Evolutionary conservation across 1,284 basidiomycete species (phyloP).

Genomic region (Laetiporus sulphureus): DNA sequence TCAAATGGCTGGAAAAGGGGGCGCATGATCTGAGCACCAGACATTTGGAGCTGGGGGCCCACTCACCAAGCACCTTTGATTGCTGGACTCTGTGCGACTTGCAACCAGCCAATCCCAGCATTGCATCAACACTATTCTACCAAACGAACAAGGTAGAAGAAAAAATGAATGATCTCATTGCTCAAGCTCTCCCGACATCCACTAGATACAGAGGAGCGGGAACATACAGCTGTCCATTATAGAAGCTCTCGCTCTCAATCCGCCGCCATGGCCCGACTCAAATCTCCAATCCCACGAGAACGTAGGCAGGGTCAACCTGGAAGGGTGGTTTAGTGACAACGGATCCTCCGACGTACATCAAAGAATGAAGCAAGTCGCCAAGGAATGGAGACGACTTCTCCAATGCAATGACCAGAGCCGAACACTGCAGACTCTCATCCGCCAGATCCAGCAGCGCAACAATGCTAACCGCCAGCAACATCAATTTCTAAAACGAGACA

Average conservation of each 20-base stretch:
- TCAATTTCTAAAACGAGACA: slow-evolving; percentile 6
- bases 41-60: neutral
- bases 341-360: slow-evolving; percentile 78
- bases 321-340: slow-evolving; percentile 74
- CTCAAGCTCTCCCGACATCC: neutral
- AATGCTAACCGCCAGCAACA: slow-evolving; percentile 39
- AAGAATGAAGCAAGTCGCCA: slow-evolving; percentile 63
- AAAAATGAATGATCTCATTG: neutral
- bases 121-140: no score
- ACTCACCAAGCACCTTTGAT: slow-evolving; percentile 1
- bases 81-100: no score
- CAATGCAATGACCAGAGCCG: slow-evolving; percentile 69
- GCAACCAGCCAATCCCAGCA: no score
- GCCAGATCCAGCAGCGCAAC: slow-evolving; percentile 79
- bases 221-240: neutral
- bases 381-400: slow-evolving; percentile 53
- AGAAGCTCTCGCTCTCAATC: no score
- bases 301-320: slow-evolving; percentile 60
- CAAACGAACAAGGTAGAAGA: neutral
- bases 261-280: no score
- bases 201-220: neutral
- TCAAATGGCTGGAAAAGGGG: neutral
- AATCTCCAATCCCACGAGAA: slow-evolving; percentile 74
- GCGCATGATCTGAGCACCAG: neutral
- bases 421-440: slow-evolving; percentile 70